Conservation (phyloP, 73 alveolate species). For the Breviolum minutum region DNA sequence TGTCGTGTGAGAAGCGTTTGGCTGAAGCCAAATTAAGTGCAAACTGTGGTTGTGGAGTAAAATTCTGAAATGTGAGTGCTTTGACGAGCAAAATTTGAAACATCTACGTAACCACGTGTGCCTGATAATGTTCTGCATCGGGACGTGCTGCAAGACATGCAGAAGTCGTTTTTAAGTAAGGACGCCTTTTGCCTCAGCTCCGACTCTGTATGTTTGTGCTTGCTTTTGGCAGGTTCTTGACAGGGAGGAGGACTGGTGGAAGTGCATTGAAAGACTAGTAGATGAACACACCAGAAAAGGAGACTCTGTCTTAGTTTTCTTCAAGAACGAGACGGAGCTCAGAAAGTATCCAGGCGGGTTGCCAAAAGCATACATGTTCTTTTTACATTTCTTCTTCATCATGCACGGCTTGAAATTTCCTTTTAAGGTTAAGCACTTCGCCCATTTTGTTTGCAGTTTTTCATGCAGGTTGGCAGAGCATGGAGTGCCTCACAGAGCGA, state of each 20-base stretch:
- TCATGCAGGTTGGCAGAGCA: constrained; percentile 6
- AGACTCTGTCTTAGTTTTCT: constrained; percentile 16
- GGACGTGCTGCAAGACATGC: background rate
- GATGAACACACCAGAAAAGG: background rate
- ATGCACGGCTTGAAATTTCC: too few species aligned
- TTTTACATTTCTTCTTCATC: background rate
- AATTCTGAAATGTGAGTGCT: too few species aligned
- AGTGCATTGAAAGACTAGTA: background rate
- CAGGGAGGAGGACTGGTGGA: background rate
- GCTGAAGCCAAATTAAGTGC: too few species aligned
- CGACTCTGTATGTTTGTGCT: background rate
- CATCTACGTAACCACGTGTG: too few species aligned
- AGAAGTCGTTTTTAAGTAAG: background rate
- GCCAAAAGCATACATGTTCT: background rate
- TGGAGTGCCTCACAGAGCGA: constrained; percentile 43
- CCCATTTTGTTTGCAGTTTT: background rate
- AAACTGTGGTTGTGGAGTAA: too few species aligned
- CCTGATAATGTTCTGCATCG: background rate
- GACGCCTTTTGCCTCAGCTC: background rate
- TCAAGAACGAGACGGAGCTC: constrained; percentile 4
- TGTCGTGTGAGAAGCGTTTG: too few species aligned
- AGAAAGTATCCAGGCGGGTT: constrained; percentile 35
- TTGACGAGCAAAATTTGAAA: too few species aligned
- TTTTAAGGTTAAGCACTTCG: too few species aligned
- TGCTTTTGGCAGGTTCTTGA: background rate